A percentile compares a stretch with the other conserved stretches of the same genome.
These are phyloP conservation scores for Coffea canephora DNA, from an alignment of 257 asterid species.

Conservation along the genomic window DNA sequence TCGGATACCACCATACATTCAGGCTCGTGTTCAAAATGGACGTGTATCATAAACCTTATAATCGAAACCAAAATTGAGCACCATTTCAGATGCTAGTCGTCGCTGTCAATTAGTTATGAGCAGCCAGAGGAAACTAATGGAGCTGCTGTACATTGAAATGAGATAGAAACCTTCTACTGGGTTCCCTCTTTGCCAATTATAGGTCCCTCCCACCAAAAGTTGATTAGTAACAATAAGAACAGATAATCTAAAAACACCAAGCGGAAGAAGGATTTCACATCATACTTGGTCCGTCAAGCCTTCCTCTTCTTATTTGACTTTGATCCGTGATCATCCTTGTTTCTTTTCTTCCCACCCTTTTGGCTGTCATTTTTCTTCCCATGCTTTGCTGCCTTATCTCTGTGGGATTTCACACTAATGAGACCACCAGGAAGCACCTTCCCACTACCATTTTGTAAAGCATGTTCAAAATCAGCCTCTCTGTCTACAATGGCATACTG, in stretches of 20 bases:
- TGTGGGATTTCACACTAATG: slow-evolving; percentile 62
- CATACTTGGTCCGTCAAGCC: slow-evolving; percentile 8
- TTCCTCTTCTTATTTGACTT: slow-evolving; percentile 67
- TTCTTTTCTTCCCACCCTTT: slow-evolving; percentile 51
- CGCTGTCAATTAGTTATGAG: background rate
- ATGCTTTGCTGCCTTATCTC: slow-evolving; percentile 33
- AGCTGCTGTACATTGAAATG: background rate
- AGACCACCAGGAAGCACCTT: slow-evolving; percentile 50
- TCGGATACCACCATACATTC: no score
- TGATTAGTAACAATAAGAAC: no score
- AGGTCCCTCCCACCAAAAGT: background rate
- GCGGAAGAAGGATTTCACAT: background rate
- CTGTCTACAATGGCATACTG: slow-evolving; percentile 64
- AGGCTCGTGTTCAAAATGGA: no score
- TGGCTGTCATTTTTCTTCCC: slow-evolving; percentile 24
- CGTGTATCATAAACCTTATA: background rate
- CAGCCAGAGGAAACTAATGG: background rate
- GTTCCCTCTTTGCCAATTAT: no score
- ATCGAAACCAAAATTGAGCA: slow-evolving; percentile 9
- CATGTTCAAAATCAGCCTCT: slow-evolving; percentile 71
- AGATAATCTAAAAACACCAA: background rate
- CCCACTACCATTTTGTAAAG: slow-evolving; percentile 55
- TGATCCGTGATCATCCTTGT: slow-evolving; percentile 44
- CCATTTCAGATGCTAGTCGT: slow-evolving; percentile 1
- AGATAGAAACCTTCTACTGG: background rate